Evolutionary conservation across 73 alveolate genomes (phyloP).

Genomic region (Stentor coeruleus): DNA sequence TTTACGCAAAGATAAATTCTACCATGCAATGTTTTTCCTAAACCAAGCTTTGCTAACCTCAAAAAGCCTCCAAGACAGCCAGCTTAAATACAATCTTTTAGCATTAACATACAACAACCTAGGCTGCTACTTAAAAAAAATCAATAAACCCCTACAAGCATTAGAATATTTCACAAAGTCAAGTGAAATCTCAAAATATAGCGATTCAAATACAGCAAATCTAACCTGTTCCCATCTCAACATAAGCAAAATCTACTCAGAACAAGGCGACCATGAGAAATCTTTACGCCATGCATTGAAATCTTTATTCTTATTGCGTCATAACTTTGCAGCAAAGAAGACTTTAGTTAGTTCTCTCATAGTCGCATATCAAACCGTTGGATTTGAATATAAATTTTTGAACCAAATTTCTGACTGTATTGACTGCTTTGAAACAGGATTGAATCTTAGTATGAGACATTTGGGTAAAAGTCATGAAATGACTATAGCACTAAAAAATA

Average conservation of each 20-base stretch:
- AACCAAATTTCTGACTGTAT: not conserved
- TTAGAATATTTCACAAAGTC: not conserved
- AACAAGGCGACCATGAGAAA: not conserved
- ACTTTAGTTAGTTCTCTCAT: conserved; percentile 5
- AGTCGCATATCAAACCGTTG: not conserved
- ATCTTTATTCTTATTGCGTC: not conserved
- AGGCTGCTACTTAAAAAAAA: conserved; percentile 18
- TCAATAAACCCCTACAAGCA: not conserved
- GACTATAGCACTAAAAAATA: not conserved
- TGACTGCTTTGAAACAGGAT: conserved; percentile 18
- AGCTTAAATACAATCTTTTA: not conserved
- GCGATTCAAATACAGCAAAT: not conserved
- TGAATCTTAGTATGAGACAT: conserved; percentile 2
- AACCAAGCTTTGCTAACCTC: conserved; percentile 6
- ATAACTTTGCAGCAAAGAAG: not conserved
- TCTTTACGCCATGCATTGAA: not conserved
- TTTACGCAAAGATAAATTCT: not conserved
- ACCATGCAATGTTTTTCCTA: conserved; percentile 14
- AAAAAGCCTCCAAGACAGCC: not conserved
- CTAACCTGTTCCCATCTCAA: not conserved
- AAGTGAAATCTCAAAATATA: not conserved
- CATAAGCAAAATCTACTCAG: not conserved
- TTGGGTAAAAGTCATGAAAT: not conserved
- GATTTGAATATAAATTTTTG: not conserved
- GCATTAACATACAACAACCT: conserved; percentile 16